These are phyloP conservation scores for Luzula sylvatica DNA, from an alignment of 176 grass and related monocot species.

Conservation along the genomic window DNA sequence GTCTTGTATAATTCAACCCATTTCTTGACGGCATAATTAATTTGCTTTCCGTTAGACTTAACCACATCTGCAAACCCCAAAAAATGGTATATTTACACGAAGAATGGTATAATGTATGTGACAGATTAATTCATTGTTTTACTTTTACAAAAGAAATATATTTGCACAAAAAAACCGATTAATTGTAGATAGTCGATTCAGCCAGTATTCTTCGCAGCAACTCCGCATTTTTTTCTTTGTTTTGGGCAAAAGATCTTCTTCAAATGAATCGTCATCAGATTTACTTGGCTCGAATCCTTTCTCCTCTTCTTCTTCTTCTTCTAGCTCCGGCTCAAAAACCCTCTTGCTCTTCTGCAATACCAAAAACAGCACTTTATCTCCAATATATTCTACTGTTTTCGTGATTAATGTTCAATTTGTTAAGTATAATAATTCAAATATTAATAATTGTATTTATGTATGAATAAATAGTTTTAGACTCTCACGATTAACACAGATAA, in stretches of 20 bases:
- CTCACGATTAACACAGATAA: too few species aligned
- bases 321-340: constrained; percentile 26
- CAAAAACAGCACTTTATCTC: neutral
- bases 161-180: constrained; percentile 33
- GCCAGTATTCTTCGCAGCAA: constrained; percentile 12
- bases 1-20: constrained; percentile 71
- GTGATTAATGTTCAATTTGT: too few species aligned
- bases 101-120: too few species aligned
- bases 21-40: constrained; percentile 67
- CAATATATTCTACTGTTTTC: too few species aligned
- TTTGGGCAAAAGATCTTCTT: constrained; percentile 31
- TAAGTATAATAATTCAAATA: too few species aligned
- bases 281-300: too few species aligned
- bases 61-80: constrained; percentile 68
- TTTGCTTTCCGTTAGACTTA: constrained; percentile 69
- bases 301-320: too few species aligned
- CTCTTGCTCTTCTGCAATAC: constrained; percentile 33
- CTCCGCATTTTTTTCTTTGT: constrained; percentile 30
- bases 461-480: too few species aligned
- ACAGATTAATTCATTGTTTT: too few species aligned
- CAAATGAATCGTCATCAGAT: constrained; percentile 20
- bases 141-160: too few species aligned
- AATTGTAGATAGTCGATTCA: constrained; percentile 40
- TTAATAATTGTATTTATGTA: too few species aligned
- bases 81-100: too few species aligned